These are phyloP conservation scores for Plasmodium blacklocki DNA, from an alignment of 169 alveolate species.

Conservation along the genomic window DNA sequence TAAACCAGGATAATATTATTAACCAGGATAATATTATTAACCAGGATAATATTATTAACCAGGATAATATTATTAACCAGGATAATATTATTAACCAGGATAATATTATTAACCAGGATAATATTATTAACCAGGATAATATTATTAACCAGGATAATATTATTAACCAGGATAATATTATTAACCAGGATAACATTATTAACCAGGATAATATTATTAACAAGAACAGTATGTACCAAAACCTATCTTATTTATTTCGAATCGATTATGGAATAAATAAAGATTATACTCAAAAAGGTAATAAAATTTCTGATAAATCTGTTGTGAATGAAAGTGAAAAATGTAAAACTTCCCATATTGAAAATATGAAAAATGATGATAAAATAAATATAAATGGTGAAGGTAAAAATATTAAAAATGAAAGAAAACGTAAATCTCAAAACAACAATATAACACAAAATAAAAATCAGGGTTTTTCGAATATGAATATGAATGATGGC, in stretches of 20 bases:
- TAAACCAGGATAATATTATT: too few relatives aligned
- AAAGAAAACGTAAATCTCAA: slow-evolving; percentile 2
- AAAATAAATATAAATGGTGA: too few relatives aligned
- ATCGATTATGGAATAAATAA: slow-evolving; percentile 41
- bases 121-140: not conserved
- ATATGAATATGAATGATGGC: slow-evolving; percentile 13
- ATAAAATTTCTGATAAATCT: not conserved
- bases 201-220: not conserved
- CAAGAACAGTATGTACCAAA: slow-evolving; percentile 7
- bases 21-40: not conserved
- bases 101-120: not conserved
- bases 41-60: not conserved
- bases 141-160: too few relatives aligned
- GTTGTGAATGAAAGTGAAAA: not conserved
- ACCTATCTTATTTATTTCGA: slow-evolving; percentile 9
- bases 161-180: too few relatives aligned
- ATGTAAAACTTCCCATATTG: not conserved
- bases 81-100: not conserved
- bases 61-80: not conserved
- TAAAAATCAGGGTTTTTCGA: not conserved
- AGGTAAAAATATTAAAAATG: slow-evolving; percentile 1
- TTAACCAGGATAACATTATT: not conserved
- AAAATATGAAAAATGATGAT: slow-evolving; percentile 4
- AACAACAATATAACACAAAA: not conserved
- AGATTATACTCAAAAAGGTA: not conserved